Conservation (phyloP, 805 yeast species). For the Lipomyces kockii region DNA sequence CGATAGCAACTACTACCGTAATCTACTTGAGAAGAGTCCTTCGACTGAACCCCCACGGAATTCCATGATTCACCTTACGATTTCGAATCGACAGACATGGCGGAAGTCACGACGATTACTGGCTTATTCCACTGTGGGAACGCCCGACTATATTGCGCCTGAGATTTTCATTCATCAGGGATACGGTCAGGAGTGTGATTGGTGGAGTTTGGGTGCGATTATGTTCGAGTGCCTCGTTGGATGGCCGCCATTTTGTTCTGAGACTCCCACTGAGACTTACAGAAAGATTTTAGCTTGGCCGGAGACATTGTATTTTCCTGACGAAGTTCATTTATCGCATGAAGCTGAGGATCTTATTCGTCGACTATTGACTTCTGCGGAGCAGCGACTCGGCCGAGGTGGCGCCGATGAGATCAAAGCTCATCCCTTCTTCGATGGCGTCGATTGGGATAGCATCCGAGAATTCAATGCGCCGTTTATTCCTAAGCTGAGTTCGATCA, state of each 20-base stretch:
- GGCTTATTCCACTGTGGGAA: conserved; percentile 97
- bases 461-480: conserved; percentile 91
- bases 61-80: conserved; percentile 88
- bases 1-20: conserved; percentile 83
- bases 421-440: conserved; percentile 95
- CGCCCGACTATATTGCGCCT: conserved; percentile 96
- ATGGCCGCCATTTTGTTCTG: conserved; percentile 97
- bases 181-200: conserved; percentile 94
- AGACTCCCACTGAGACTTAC: conserved; percentile 92
- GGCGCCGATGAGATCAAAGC: conserved; percentile 89
- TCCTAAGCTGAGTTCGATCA: conserved; percentile 86
- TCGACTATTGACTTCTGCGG: conserved; percentile 74
- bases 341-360: conserved; percentile 88
- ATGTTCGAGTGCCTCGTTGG: conserved; percentile 96
- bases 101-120: conserved; percentile 85
- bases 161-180: conserved; percentile 93
- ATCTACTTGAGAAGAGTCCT: conserved; percentile 65
- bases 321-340: conserved; percentile 84
- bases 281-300: conserved; percentile 90
- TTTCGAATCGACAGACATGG: conserved; percentile 96
- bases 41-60: conserved; percentile 55
- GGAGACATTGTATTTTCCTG: conserved; percentile 85
- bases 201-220: conserved; percentile 97
- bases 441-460: conserved; percentile 88
- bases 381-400: conserved; percentile 83